These are phyloP conservation scores for Gymnopus androsaceus DNA, from an alignment of 1,284 basidiomycete genomes.

Conservation along the genomic window DNA sequence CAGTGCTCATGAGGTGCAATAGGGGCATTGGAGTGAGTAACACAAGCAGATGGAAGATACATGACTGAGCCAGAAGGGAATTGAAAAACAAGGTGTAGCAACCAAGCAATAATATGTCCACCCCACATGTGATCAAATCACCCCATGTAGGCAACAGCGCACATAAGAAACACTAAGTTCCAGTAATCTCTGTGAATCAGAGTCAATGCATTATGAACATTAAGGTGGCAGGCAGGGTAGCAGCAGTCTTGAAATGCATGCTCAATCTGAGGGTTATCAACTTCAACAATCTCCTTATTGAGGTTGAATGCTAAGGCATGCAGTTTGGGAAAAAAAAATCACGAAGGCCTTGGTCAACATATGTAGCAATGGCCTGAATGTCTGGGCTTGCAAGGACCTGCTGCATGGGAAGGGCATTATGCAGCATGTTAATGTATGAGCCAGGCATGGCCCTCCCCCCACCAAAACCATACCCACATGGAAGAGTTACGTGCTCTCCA, in stretches of 20 bases:
- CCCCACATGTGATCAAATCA: background rate
- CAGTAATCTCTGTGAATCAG: background rate
- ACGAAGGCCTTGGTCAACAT: background rate
- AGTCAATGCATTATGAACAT: background rate
- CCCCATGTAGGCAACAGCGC: background rate
- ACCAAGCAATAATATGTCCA: constrained; percentile 1
- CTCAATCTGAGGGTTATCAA: background rate
- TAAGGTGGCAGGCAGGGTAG: background rate
- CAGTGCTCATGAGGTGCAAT: background rate
- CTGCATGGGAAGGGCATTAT: background rate
- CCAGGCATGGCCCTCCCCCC: background rate
- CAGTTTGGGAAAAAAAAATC: background rate
- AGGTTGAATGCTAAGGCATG: background rate
- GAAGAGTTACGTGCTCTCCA: background rate
- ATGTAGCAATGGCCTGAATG: background rate
- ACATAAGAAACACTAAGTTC: background rate
- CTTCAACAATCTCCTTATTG: background rate
- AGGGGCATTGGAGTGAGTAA: constrained; percentile 2
- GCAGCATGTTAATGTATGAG: background rate
- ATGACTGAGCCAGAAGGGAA: constrained; percentile 2
- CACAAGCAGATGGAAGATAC: background rate
- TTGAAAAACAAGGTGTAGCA: background rate
- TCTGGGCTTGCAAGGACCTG: background rate
- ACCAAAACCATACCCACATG: background rate
- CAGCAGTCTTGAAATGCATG: background rate